Conservation (phyloP, 73 alveolate species). For the Paramecium biaurelia region DNA sequence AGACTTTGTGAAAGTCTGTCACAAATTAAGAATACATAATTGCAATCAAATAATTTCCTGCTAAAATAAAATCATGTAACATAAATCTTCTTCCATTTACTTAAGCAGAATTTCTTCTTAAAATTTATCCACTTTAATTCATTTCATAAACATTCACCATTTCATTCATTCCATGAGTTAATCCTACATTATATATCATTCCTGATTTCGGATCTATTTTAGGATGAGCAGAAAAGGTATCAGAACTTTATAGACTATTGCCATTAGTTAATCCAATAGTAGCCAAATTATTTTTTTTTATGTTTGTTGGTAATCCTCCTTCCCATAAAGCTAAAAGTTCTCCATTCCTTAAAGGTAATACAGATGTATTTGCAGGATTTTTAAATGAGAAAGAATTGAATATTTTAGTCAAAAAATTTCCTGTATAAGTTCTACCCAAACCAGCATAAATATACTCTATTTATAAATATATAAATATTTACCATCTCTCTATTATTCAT, state of each 20-base stretch:
- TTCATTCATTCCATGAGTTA: neutral
- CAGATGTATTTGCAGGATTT: constrained; percentile 18
- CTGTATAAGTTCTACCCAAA: constrained; percentile 24
- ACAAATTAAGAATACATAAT: neutral
- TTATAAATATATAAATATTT: neutral
- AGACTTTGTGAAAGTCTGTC: neutral
- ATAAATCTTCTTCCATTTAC: neutral
- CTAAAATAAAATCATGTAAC: constrained; percentile 34
- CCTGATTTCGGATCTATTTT: constrained; percentile 1
- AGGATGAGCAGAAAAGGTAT: constrained; percentile 47
- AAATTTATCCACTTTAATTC: constrained; percentile 6
- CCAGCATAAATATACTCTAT: constrained; percentile 11
- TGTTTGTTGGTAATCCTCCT: constrained; percentile 20
- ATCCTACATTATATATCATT: constrained; percentile 16
- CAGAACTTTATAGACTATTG: neutral
- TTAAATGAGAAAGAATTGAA: neutral
- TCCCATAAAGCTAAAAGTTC: constrained; percentile 33
- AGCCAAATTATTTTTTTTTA: neutral
- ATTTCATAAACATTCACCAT: constrained; percentile 34
- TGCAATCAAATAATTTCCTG: neutral
- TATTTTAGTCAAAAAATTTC: constrained; percentile 9
- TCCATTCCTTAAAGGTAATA: constrained; percentile 20
- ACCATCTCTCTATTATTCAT: constrained; percentile 34
- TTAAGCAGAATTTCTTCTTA: neutral
- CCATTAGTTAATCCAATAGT: neutral